A percentile compares a stretch with the other conserved stretches of the same genome.
Evolutionary conservation across 2,329 filamentous ascomycete genomes (phyloP).

Genomic region (Emmonsiellopsis sp.): DNA sequence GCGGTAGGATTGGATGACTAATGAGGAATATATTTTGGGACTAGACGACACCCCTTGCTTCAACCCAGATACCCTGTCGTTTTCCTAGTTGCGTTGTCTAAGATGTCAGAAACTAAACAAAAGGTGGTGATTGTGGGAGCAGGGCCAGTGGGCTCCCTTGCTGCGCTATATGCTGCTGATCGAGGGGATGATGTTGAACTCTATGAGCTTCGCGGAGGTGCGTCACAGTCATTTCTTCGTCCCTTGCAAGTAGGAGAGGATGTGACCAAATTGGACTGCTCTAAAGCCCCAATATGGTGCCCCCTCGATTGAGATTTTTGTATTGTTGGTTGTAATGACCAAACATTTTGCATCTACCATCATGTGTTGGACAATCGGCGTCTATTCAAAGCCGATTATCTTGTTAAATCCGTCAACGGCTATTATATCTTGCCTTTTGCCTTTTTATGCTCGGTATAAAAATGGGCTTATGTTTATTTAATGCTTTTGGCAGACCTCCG

Average conservation of each 20-base stretch:
- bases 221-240: slow-evolving; percentile 21
- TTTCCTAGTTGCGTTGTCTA: neutral
- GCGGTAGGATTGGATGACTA: too few species aligned
- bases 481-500: slow-evolving; percentile 59
- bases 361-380: too few species aligned
- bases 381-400: too few species aligned
- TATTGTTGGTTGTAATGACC: too few species aligned
- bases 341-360: too few species aligned
- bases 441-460: neutral
- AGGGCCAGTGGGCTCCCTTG: slow-evolving; percentile 84
- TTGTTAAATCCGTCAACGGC: too few species aligned
- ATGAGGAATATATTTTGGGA: too few species aligned
- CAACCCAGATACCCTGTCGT: neutral
- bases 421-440: neutral
- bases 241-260: neutral
- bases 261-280: neutral
- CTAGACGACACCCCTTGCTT: neutral
- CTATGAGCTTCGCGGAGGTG: slow-evolving; percentile 88
- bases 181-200: slow-evolving; percentile 84
- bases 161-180: slow-evolving; percentile 83
- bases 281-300: too few species aligned
- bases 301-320: too few species aligned
- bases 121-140: slow-evolving; percentile 82
- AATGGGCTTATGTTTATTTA: slow-evolving; percentile 1
- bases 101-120: slow-evolving; percentile 29